phyloP scores from a whole-genome alignment of 208 protist species.

The Crithidia thermophila region DNA sequence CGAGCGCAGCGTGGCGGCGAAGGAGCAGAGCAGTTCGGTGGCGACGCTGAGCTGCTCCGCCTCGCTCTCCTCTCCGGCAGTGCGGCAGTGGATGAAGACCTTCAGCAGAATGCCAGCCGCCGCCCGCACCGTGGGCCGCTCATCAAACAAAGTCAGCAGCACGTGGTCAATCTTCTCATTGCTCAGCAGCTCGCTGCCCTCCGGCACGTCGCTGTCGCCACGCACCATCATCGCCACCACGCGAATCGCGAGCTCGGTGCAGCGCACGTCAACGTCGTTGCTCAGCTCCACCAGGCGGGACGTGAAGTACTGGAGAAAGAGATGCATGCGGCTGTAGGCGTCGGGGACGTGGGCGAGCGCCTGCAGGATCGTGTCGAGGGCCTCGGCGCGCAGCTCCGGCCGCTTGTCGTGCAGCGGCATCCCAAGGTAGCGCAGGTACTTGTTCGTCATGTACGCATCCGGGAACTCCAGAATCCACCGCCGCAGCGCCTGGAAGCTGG shows the following conservation, averaged over 20 bases:
- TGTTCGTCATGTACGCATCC: slow-evolving; percentile 84
- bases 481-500: slow-evolving; percentile 70
- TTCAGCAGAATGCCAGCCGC: slow-evolving; percentile 85
- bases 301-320: slow-evolving; percentile 88
- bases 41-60: slow-evolving; percentile 48
- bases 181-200: slow-evolving; percentile 67
- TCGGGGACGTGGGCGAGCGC: slow-evolving; percentile 58
- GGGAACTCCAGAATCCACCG: slow-evolving; percentile 79
- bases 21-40: slow-evolving; percentile 77
- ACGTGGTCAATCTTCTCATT: slow-evolving; percentile 85
- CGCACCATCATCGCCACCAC: slow-evolving; percentile 79
- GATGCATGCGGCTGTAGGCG: slow-evolving; percentile 69
- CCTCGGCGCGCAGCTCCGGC: slow-evolving; percentile 78
- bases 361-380: slow-evolving; percentile 77
- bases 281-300: slow-evolving; percentile 86
- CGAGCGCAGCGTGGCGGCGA: slow-evolving; percentile 68
- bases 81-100: slow-evolving; percentile 85
- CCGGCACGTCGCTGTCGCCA: slow-evolving; percentile 54
- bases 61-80: slow-evolving; percentile 54
- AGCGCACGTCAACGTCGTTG: slow-evolving; percentile 79
- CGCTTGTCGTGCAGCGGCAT: slow-evolving; percentile 90
- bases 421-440: slow-evolving; percentile 91
- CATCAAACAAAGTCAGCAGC: slow-evolving; percentile 84
- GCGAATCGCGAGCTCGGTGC: slow-evolving; percentile 85
- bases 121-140: slow-evolving; percentile 81